Evolutionary conservation across 2,329 filamentous ascomycete species (phyloP).

Genomic region (Verticillium zaregamsianum): DNA sequence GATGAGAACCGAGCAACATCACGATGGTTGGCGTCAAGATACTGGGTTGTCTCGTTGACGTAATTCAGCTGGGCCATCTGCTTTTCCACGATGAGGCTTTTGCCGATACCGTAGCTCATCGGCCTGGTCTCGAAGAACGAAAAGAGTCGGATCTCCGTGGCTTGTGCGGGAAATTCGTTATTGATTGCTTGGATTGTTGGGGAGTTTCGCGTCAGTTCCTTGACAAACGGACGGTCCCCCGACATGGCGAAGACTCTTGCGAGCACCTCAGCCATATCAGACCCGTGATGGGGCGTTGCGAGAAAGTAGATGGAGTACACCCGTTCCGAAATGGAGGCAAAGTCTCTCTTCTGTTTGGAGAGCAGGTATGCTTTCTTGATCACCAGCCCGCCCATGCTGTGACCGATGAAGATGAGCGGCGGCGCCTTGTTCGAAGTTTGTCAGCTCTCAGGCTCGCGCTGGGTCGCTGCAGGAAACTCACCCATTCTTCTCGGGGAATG

Average conservation of each 20-base stretch:
- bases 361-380: slow-evolving; percentile 30
- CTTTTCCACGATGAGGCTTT: slow-evolving; percentile 25
- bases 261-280: slow-evolving; percentile 18
- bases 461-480: not conserved
- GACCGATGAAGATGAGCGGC: slow-evolving; percentile 26
- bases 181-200: slow-evolving; percentile 23
- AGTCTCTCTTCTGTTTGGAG: slow-evolving; percentile 11
- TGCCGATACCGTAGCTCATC: slow-evolving; percentile 13
- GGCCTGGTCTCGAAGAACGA: not conserved
- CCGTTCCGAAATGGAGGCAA: slow-evolving; percentile 2
- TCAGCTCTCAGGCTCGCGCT: not conserved
- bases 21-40: slow-evolving; percentile 26
- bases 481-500: slow-evolving; percentile 7
- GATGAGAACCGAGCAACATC: slow-evolving; percentile 21
- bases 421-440: slow-evolving; percentile 7
- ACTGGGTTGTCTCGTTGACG: slow-evolving; percentile 19
- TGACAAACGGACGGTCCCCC: slow-evolving; percentile 20
- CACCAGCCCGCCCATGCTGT: slow-evolving; percentile 34
- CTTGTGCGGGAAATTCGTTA: slow-evolving; percentile 24
- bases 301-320: slow-evolving; percentile 30
- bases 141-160: not conserved
- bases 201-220: slow-evolving; percentile 23
- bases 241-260: not conserved
- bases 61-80: slow-evolving; percentile 22
- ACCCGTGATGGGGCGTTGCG: slow-evolving; percentile 30